These are phyloP conservation scores for Podospora sp. DNA, from an alignment of 495 filamentous ascomycete species.

Conservation along the genomic window DNA sequence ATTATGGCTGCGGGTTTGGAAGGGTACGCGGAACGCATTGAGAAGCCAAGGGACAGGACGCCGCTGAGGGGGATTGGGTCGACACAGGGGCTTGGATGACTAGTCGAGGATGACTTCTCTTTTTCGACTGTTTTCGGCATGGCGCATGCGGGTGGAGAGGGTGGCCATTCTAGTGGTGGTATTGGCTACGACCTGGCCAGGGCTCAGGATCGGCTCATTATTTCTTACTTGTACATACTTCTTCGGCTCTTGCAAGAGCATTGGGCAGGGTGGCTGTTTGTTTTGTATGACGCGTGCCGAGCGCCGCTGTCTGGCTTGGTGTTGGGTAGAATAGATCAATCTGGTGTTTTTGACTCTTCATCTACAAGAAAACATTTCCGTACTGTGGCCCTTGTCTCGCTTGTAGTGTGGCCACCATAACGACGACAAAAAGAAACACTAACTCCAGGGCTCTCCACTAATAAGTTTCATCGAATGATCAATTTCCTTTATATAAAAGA, in stretches of 20 bases:
- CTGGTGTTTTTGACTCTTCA: not conserved
- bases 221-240: not conserved
- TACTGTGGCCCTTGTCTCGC: no score
- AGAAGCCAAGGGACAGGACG: conserved; percentile 54
- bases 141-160: not conserved
- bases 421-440: no score
- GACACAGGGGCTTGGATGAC: conserved; percentile 24
- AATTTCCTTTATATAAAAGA: no score
- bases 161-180: not conserved
- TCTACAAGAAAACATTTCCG: no score
- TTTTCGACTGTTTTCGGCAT: not conserved
- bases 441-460: no score
- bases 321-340: not conserved
- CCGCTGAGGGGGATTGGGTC: conserved; percentile 40
- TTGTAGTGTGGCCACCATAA: no score
- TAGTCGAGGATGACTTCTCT: not conserved
- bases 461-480: no score
- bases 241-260: not conserved
- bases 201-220: not conserved
- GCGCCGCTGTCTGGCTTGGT: not conserved
- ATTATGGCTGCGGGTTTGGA: conserved; percentile 65
- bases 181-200: no score
- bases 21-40: conserved; percentile 65
- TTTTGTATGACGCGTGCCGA: not conserved
- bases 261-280: not conserved